A percentile compares a stretch with the other conserved stretches of the same genome.
Evolutionary conservation across 176 grass and related monocot species (phyloP).

Genomic region (Coix lacrymajobi): DNA sequence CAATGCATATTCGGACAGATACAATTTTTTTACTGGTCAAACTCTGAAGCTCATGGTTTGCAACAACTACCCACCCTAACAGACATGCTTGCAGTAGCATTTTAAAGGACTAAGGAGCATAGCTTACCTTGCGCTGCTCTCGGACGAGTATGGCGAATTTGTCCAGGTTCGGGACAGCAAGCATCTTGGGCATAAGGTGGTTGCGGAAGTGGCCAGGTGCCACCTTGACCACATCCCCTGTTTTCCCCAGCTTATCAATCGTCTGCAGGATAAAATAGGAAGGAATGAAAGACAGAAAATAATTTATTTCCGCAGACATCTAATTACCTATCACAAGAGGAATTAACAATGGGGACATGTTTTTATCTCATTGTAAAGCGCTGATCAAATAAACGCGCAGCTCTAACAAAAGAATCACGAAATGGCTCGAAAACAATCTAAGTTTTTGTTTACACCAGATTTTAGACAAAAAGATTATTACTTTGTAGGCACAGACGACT

Average conservation of each 20-base stretch:
- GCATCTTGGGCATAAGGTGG: slow-evolving; percentile 86
- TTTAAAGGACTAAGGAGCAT: not conserved
- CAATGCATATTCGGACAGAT: not conserved
- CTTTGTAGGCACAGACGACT: too few species aligned
- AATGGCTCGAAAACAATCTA: not conserved
- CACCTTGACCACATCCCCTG: slow-evolving; percentile 79
- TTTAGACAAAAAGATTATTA: too few species aligned
- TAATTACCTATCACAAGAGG: not conserved
- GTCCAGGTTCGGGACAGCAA: slow-evolving; percentile 87
- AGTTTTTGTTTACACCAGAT: too few species aligned
- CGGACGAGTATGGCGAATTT: slow-evolving; percentile 72
- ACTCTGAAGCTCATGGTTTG: not conserved
- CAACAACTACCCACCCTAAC: not conserved
- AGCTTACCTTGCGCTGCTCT: slow-evolving; percentile 76
- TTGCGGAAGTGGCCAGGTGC: slow-evolving; percentile 88
- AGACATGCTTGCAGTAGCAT: not conserved
- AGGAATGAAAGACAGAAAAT: not conserved
- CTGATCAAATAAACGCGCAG: not conserved
- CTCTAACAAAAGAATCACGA: not conserved
- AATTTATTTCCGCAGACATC: not conserved
- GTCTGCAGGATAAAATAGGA: slow-evolving; percentile 29
- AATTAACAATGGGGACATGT: too few species aligned
- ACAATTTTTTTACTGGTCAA: not conserved
- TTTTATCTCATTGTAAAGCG: not conserved
- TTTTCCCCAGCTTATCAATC: slow-evolving; percentile 81